Conservation (phyloP, 106 monocot genomes). For the Allium sativum region DNA sequence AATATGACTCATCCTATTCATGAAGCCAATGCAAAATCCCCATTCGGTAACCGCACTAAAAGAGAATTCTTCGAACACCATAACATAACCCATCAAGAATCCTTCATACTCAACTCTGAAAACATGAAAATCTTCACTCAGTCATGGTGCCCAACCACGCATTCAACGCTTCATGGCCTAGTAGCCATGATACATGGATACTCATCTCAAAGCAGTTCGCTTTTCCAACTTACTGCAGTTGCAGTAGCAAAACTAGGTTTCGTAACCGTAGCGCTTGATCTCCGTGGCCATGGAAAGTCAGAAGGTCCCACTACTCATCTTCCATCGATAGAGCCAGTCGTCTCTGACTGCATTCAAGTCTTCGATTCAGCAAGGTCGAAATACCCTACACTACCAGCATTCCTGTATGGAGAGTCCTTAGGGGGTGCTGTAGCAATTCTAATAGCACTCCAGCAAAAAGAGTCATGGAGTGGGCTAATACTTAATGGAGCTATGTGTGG, state of each 20-base stretch:
- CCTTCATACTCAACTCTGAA: slow-evolving; percentile 22
- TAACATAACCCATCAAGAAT: slow-evolving; percentile 19
- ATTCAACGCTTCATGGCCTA: slow-evolving; percentile 7
- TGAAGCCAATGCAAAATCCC: slow-evolving; percentile 32
- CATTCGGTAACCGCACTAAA: slow-evolving; percentile 34
- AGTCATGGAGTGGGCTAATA: slow-evolving; percentile 29
- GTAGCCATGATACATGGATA: slow-evolving; percentile 70
- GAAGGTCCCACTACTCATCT: slow-evolving; percentile 24
- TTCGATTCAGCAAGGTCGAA: slow-evolving; percentile 17
- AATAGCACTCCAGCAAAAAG: slow-evolving; percentile 16
- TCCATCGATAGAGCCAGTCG: slow-evolving; percentile 13
- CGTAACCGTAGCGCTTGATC: slow-evolving; percentile 34
- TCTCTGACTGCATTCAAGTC: slow-evolving; percentile 37
- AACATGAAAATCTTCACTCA: slow-evolving; percentile 45
- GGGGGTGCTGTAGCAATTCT: slow-evolving; percentile 49
- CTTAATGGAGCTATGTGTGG: slow-evolving; percentile 59
- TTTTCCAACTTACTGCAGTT: slow-evolving; percentile 51
- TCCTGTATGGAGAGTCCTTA: slow-evolving; percentile 59
- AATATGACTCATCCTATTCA: slow-evolving; percentile 35
- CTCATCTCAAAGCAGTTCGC: slow-evolving; percentile 39
- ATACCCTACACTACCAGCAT: slow-evolving; percentile 26
- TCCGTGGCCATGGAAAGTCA: slow-evolving; percentile 48
- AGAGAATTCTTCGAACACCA: slow-evolving; percentile 40
- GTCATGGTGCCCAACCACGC: slow-evolving; percentile 26
- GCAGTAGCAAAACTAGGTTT: slow-evolving; percentile 50